Evolutionary conservation across 768 basidiomycete species (phyloP).

Genomic region (Lyophyllum atratum): DNA sequence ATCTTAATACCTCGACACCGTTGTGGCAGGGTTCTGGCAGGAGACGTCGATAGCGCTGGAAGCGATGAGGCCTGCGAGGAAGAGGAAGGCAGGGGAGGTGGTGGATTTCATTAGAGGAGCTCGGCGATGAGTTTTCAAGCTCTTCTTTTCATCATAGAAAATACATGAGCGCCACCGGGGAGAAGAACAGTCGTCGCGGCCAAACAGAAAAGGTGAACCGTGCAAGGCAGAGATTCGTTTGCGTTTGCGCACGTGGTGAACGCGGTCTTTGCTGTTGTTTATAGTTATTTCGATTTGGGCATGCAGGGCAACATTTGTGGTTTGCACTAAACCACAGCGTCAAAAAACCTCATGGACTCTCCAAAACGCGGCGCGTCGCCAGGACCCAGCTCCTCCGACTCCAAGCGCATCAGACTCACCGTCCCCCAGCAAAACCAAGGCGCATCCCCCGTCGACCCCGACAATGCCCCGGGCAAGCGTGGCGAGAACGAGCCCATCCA

Average conservation of each 20-base stretch:
- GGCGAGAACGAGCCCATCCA: constrained; percentile 85
- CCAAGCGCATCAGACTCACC: constrained; percentile 60
- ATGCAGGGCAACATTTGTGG: constrained; percentile 16
- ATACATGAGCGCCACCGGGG: too few relatives aligned
- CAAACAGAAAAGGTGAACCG: too few relatives aligned
- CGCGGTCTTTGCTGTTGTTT: constrained; percentile 11
- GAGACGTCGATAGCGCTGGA: too few relatives aligned
- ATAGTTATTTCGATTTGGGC: constrained; percentile 7
- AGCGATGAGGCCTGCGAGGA: too few relatives aligned
- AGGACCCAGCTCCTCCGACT: constrained; percentile 49
- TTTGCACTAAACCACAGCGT: constrained; percentile 10
- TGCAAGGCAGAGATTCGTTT: too few relatives aligned
- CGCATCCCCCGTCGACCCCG: constrained; percentile 76
- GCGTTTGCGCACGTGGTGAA: background rate
- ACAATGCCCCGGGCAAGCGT: constrained; percentile 81
- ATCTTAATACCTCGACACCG: too few relatives aligned
- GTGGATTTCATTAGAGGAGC: too few relatives aligned
- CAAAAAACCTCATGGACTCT: constrained; percentile 51
- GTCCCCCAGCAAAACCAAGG: constrained; percentile 59
- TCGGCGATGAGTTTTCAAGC: too few relatives aligned
- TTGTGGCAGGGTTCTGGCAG: too few relatives aligned
- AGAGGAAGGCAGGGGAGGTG: too few relatives aligned
- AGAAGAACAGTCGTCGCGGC: too few relatives aligned
- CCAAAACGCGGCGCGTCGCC: constrained; percentile 67
- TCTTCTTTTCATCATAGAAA: too few relatives aligned